Evolutionary conservation across 768 basidiomycete species (phyloP), one percentile per base, ranked within the genome.

Genomic region (Hygrocybe coccinea): DNA sequence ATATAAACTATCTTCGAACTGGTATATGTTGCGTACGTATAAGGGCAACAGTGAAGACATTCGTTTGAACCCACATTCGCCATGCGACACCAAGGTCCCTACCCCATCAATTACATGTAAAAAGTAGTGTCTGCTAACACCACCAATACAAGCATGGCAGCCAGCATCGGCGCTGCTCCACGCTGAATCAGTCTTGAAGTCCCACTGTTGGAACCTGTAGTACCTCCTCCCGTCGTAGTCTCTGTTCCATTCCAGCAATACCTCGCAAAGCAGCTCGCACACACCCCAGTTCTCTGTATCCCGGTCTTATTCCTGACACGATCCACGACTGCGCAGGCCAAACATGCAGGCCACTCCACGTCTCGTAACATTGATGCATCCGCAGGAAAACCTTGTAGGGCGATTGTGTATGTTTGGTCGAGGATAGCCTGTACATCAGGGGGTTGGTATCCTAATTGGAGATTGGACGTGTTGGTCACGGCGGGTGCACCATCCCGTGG

Each of bases 301-400:
- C 71, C 57, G 12, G 17, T 45, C 22, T 59, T 56, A 44, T 65
- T 50, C 33, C 69, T 61, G 5, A 67, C 69, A 1, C 71, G 71
- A 37, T 73, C 71, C 22, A 71, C 55, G 25, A 54, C 49, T 11
- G 77, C 74, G 44, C 85, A 87, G 46, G 83, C 80, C 37, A 86
- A 63, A 59, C 83, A 85, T 50, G 69, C 74, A 1, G 79, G 73
- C 74, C 78, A 87, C 50, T 79, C 62, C 2, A 71, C 64, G 55
- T 85, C 82, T 25, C 73, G 64, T 2, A 60, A 60, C 49, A 69
- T 76, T 7, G 73, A 66, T 11, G 78, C 71, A 33, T 74, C 68
- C 25, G 64, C 44, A 35, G 54, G 33, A 59, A 75, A 76, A 19
- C 79, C 80, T 25, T 69, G 70, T 25, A 74, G 62, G 25, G 68